Evolutionary conservation across 1,284 basidiomycete genomes (phyloP).

Genomic region (Xerocomus cyaneibrunnescens): DNA sequence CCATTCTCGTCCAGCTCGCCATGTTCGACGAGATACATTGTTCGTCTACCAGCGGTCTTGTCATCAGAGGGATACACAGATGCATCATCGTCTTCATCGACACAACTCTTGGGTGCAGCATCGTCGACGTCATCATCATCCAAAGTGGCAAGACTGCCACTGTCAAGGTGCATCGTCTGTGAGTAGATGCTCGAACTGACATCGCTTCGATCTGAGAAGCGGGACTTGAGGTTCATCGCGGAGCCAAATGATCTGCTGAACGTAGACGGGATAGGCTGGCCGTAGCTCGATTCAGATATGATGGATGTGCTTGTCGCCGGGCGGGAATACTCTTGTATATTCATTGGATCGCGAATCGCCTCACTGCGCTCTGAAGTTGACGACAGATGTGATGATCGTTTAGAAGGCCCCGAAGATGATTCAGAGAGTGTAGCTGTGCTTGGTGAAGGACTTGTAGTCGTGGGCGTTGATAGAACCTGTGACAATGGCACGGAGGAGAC

Average conservation of each 20-base stretch:
- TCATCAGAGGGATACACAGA: constrained; percentile 35
- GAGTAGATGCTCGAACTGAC: constrained; percentile 21
- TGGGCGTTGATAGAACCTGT: constrained; percentile 10
- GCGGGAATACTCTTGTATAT: constrained; percentile 11
- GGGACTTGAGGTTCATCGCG: constrained; percentile 10
- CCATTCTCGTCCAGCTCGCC: constrained; percentile 24
- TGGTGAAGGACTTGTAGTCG: constrained; percentile 15
- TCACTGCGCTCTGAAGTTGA: constrained; percentile 21
- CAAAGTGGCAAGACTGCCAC: constrained; percentile 15
- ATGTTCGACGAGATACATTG: constrained; percentile 36
- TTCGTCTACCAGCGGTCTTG: constrained; percentile 35
- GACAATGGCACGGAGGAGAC: constrained; percentile 28
- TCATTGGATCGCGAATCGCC: constrained; percentile 6
- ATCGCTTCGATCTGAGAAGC: constrained; percentile 21
- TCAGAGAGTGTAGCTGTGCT: constrained; percentile 28
- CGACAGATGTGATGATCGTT: constrained; percentile 26
- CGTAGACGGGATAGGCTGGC: constrained; percentile 14
- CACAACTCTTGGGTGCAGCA: constrained; percentile 6
- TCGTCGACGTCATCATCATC: constrained; percentile 28
- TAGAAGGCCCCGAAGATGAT: constrained; percentile 32
- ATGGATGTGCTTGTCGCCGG: constrained; percentile 25
- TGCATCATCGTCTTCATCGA: constrained; percentile 29
- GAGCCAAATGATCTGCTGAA: not conserved
- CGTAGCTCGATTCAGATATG: constrained; percentile 22
- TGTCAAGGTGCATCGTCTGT: constrained; percentile 15